Evolutionary conservation across 208 protist genomes (phyloP).

Genomic region (Crithidia fasciculata): DNA sequence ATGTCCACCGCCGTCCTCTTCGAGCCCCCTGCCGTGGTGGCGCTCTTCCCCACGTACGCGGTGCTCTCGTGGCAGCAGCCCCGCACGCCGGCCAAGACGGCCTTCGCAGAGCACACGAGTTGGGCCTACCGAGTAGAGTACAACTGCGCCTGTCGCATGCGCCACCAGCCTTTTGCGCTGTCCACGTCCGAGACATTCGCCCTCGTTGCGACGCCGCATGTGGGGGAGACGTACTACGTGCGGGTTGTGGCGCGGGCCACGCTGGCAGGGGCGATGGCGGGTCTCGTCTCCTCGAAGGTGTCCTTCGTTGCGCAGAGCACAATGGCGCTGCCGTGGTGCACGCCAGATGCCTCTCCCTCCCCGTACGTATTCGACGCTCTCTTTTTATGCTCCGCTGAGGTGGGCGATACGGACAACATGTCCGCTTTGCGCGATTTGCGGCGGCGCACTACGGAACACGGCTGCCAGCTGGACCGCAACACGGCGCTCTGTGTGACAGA

Average conservation of each 20-base stretch:
- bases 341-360: constrained; percentile 11
- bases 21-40: constrained; percentile 27
- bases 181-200: constrained; percentile 37
- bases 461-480: not conserved
- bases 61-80: constrained; percentile 58
- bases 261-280: constrained; percentile 27
- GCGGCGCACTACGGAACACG: not conserved
- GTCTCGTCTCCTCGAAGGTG: constrained; percentile 34
- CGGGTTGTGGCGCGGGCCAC: constrained; percentile 49
- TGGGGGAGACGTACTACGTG: constrained; percentile 54
- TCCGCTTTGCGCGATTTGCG: constrained; percentile 6
- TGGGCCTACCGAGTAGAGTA: constrained; percentile 75
- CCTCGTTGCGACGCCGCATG: constrained; percentile 45
- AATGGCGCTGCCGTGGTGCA: constrained; percentile 41
- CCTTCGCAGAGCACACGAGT: constrained; percentile 23
- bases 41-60: constrained; percentile 50
- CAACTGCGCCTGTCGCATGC: constrained; percentile 36
- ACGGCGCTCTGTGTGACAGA: not conserved
- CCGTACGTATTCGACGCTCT: constrained; percentile 66
- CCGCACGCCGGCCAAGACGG: not conserved
- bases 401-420: not conserved
- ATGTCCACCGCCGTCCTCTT: constrained; percentile 9
- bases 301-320: constrained; percentile 24
- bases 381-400: constrained; percentile 34
- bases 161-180: constrained; percentile 26